Evolutionary conservation across 768 basidiomycete genomes (phyloP), one percentile per base, ranked within the genome.

Genomic region (Antrodiella citrinella): DNA sequence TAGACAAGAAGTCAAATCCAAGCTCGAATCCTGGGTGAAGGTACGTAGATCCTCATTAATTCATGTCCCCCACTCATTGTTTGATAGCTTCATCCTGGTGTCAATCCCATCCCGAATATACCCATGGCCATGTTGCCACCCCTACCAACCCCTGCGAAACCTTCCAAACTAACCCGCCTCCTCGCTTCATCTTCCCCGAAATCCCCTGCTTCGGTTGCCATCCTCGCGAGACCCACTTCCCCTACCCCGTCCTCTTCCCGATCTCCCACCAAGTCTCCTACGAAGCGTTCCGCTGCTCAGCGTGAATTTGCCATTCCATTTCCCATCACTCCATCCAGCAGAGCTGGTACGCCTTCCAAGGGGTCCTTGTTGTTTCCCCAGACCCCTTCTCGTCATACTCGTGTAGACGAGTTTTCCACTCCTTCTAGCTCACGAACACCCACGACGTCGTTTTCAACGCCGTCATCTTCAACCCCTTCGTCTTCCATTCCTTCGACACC

Each of bases 131-230:
- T 80, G 59, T 66, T 91, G 4, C 86, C 89, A 47, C 67, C 71
- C 49, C 72, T 91, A 22, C 64, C 69, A n/a, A 58, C 66, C 30
- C 58, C 70, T 3, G 60, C 68, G 12, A 85, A 85, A 61, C 70
- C 80, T 5, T 85, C 88, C 23, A 74, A 80, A 41, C 71, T 90
- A 24, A 89, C 86, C 4, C 79, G 80, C 19, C 75, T 76, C 15
- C 73, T 90, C 47, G 83, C 84, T 19, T 85, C 87, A 30, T 74
- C 80, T 12, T 89, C 87, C 44, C 87, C 87, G 26, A 87, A 85
- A 58, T 65, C 54, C 26, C 67, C 54, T 19, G 58, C 67, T 13
- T 55, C 68, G 11, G 53, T 59, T 19, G 58, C 57, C 26, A 66
- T 67, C 24, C 62, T 69, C 35, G 59, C 64, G 44, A 59, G 55